Conservation (phyloP, 2,329 filamentous ascomycete species). For the Stemphylium vesicarium region DNA sequence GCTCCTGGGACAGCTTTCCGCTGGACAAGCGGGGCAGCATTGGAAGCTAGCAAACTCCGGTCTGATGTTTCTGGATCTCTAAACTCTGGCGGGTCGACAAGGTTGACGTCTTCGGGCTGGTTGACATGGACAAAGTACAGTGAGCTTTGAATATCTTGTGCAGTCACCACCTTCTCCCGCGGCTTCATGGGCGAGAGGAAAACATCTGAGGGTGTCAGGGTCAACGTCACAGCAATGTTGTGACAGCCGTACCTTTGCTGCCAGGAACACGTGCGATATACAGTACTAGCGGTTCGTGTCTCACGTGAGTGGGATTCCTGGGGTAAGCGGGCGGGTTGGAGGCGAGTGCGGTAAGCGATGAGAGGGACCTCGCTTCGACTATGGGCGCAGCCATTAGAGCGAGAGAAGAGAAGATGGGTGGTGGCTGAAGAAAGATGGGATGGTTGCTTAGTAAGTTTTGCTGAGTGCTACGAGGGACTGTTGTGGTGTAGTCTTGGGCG, state of each 20-base stretch:
- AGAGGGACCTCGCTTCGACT: slow-evolving; percentile 84
- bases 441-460: slow-evolving; percentile 11
- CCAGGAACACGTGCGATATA: slow-evolving; percentile 95
- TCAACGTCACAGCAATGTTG: not conserved
- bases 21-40: slow-evolving; percentile 29
- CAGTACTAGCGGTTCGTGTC: slow-evolving; percentile 74
- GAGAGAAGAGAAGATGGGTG: slow-evolving; percentile 15
- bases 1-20: slow-evolving; percentile 38
- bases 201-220: slow-evolving; percentile 66
- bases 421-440: slow-evolving; percentile 13
- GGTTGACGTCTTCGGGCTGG: slow-evolving; percentile 59
- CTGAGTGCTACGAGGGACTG: slow-evolving; percentile 6
- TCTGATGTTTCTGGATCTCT: slow-evolving; percentile 21
- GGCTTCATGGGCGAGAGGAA: slow-evolving; percentile 93
- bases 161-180: slow-evolving; percentile 84
- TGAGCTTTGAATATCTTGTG: slow-evolving; percentile 82
- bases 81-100: slow-evolving; percentile 29
- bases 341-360: slow-evolving; percentile 78
- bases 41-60: slow-evolving; percentile 11
- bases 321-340: slow-evolving; percentile 87
- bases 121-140: slow-evolving; percentile 91
- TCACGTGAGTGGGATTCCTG: slow-evolving; percentile 72
- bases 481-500: slow-evolving; percentile 4
- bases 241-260: slow-evolving; percentile 70
- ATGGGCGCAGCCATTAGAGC: slow-evolving; percentile 39